Evolutionary conservation across 2,329 filamentous ascomycete genomes (phyloP), one percentile per base, ranked within the genome.

Genomic region (Acrocalymma vagum): DNA sequence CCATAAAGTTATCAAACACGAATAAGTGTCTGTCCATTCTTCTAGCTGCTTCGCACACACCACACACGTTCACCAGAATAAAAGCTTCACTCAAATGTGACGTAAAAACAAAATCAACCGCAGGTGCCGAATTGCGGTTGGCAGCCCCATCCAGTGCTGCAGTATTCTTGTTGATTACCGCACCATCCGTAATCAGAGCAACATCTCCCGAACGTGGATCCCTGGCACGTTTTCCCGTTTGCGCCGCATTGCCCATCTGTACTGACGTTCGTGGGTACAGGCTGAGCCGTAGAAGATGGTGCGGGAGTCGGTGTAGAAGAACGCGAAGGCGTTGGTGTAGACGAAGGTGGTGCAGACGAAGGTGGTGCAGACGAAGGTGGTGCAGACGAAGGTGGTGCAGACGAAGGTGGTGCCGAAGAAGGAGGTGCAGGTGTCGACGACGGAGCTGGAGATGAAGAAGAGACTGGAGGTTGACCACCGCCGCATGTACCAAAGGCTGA

Each of bases 131-230:
- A 63, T 14, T 59, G 27, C 2, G 56, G 46, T 28, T 53, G 48
- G 31, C 60, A 63, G 3, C 58, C 58, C 31, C 44, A 59, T 8
- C 33, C 33, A 10, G 44, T 9, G 9, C 47, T 42, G 39, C 58
- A 63, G 29, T 57, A 62, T 24, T 62, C 53, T 16, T 51, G 39
- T 14, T 44, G 16, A 23, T 33, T 45, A 0, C 60, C 60, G 42
- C 58, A 63, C 49, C 51, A 62, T 2, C 55, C 54, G 37, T 64
- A 65, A 16, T 50, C 48, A 6, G 50, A 56, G 29, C 62, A 65
- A 33, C 62, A 63, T 18, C 45, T 33, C 9, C 62, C 62, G 34
- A 48, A 62, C 6, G 48, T 55, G 4, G 51, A 58, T 0, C 59
- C 58, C 8, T 33, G 38, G 42, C 60, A 65, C 2, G 51, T 49